Percentiles rank a stretch among this genome's conserved stretches.
Evolutionary conservation across 2,329 filamentous ascomycete genomes (phyloP).

Genomic region (Monilinia fructicola): DNA sequence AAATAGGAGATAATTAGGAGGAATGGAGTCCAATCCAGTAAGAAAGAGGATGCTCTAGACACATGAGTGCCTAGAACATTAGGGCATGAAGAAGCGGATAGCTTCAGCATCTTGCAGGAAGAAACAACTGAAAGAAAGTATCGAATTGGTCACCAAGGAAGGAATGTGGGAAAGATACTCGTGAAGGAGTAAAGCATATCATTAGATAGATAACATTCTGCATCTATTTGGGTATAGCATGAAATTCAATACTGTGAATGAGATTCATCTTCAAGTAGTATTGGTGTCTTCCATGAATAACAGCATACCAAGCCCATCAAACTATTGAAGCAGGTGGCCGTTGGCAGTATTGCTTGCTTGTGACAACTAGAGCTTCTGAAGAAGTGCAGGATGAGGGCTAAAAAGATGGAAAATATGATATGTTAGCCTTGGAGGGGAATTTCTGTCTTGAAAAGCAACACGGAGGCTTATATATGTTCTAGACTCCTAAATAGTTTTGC

Average conservation of each 20-base stretch:
- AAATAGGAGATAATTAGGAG: conserved; percentile 45
- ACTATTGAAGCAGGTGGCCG: conserved; percentile 18
- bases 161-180: background rate
- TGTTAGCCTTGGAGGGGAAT: background rate
- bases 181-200: background rate
- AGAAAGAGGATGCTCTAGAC: conserved; percentile 20
- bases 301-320: conserved; percentile 1
- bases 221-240: background rate
- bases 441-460: background rate
- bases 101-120: conserved; percentile 2
- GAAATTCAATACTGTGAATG: background rate
- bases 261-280: background rate
- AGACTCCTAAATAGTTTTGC: background rate
- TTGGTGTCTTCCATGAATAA: conserved; percentile 2
- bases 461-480: conserved; percentile 7
- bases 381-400: background rate
- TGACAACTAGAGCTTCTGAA: background rate
- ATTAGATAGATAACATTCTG: background rate
- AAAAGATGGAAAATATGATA: conserved; percentile 8
- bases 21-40: conserved; percentile 45
- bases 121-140: background rate
- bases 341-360: background rate
- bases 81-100: background rate
- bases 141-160: background rate
- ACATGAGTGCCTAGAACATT: background rate